These are phyloP conservation scores for Candida broadrunensis DNA, from an alignment of 805 yeast species.

Conservation along the genomic window DNA sequence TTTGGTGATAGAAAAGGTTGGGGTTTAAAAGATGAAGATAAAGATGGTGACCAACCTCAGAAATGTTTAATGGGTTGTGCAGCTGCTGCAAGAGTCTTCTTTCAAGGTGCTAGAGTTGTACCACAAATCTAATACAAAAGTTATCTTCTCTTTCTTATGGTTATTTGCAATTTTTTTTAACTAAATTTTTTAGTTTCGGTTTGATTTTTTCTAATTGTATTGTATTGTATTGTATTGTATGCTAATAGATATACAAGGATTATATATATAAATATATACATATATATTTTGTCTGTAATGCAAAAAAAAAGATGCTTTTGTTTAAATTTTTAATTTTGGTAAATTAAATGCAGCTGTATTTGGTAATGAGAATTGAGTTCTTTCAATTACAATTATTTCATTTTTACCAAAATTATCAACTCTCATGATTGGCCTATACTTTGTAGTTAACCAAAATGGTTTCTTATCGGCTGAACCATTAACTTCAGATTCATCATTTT, in stretches of 20 bases:
- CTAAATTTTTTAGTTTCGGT: neutral
- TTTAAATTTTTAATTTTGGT: constrained; percentile 49
- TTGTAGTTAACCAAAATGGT: constrained; percentile 72
- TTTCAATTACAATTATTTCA: constrained; percentile 72
- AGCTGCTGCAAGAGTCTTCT: constrained; percentile 66
- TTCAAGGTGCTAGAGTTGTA: constrained; percentile 61
- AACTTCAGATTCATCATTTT: constrained; percentile 31
- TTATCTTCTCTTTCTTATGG: too few species aligned
- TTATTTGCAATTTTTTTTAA: neutral
- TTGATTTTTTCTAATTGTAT: neutral
- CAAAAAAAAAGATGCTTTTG: neutral
- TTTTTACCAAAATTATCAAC: constrained; percentile 53
- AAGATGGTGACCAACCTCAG: constrained; percentile 42
- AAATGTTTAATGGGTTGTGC: constrained; percentile 62
- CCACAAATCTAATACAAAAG: constrained; percentile 18
- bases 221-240: neutral
- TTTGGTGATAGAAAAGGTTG: constrained; percentile 55
- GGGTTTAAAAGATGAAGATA: constrained; percentile 51
- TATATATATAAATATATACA: neutral
- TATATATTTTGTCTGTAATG: neutral
- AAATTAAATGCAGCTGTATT: constrained; percentile 64
- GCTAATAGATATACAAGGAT: neutral
- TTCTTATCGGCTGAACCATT: constrained; percentile 16
- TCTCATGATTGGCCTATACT: constrained; percentile 68
- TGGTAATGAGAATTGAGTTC: constrained; percentile 60